phyloP scores from a whole-genome alignment of 352 stramenopile species.

The Pythium biforme region DNA sequence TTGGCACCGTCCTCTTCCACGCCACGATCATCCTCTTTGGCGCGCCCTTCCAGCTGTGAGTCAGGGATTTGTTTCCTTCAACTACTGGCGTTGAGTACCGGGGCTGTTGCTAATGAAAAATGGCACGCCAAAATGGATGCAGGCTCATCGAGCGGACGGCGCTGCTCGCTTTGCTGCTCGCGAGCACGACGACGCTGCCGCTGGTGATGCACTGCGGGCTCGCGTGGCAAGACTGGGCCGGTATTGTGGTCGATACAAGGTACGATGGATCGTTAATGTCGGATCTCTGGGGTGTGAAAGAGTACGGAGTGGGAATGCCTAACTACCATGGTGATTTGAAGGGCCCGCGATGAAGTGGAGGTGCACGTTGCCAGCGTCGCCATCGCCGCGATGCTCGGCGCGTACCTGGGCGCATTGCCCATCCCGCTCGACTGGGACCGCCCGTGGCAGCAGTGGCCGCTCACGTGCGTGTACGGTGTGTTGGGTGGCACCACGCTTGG shows the following conservation, averaged over 20 bases:
- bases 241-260: conserved; percentile 56
- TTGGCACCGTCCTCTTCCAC: conserved; percentile 52
- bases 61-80: not conserved
- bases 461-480: conserved; percentile 79
- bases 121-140: not conserved
- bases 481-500: conserved; percentile 49
- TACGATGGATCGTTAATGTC: conserved; percentile 17
- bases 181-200: conserved; percentile 46
- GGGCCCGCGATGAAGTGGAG: conserved; percentile 41
- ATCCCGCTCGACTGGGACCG: conserved; percentile 88
- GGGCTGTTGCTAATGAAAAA: too few relatives aligned
- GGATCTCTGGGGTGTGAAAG: too few relatives aligned
- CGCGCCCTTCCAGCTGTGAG: conserved; percentile 62
- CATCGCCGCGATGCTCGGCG: conserved; percentile 59
- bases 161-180: conserved; percentile 58
- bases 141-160: conserved; percentile 66
- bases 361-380: conserved; percentile 48
- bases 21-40: conserved; percentile 71
- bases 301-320: too few relatives aligned
- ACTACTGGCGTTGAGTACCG: too few relatives aligned
- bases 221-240: conserved; percentile 39
- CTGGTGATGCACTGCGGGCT: conserved; percentile 42
- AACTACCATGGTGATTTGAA: conserved; percentile 15
- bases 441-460: conserved; percentile 88
- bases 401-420: conserved; percentile 71